Conservation (phyloP, 345 rosid genomes). For the Eucalyptus urophylla region DNA sequence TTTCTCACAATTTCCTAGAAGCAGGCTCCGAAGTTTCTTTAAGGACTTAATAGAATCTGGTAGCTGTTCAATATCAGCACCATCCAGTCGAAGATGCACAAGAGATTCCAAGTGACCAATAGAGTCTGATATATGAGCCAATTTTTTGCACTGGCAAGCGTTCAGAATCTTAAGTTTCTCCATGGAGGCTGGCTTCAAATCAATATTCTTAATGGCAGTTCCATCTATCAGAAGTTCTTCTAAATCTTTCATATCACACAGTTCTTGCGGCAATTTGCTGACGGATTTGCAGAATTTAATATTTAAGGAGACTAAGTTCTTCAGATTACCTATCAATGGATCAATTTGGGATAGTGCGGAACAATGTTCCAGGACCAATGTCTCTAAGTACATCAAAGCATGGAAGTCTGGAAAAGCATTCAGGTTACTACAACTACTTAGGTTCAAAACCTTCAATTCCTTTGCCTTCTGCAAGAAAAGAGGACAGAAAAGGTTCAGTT, state of each 20-base stretch:
- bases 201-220: background rate
- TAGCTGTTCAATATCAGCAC: background rate
- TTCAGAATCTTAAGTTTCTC: conserved; percentile 1
- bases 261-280: background rate
- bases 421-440: background rate
- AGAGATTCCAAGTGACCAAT: conserved; percentile 2
- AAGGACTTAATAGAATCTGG: background rate
- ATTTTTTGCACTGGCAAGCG: background rate
- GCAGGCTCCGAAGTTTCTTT: background rate
- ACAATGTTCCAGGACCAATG: background rate
- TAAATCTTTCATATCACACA: background rate
- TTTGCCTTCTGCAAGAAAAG: background rate
- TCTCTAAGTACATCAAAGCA: background rate
- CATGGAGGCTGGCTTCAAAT: background rate
- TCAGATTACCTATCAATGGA: background rate
- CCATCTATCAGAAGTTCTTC: background rate
- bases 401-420: background rate
- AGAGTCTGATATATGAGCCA: background rate
- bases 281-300: background rate
- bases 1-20: background rate
- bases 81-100: background rate
- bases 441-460: background rate
- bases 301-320: background rate
- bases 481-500: background rate
- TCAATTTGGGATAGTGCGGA: background rate